phyloP scores from a whole-genome alignment of 352 stramenopile genomes.

The Halophytophthora batemanensis region DNA sequence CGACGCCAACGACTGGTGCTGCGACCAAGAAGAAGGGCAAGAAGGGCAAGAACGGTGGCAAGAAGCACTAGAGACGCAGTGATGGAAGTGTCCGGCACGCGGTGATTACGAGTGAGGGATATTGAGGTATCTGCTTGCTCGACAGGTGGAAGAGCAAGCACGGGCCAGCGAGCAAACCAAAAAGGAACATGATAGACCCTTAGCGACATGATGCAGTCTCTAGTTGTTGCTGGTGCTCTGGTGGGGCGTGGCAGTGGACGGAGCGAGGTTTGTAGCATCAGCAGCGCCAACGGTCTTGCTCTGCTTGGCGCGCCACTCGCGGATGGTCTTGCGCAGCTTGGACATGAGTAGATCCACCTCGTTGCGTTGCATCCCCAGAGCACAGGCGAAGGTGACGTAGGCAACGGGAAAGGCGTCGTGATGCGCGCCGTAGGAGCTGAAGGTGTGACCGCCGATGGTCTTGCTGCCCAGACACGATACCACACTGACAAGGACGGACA shows the following conservation, averaged over 20 bases:
- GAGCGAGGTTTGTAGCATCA: slow-evolving; percentile 3
- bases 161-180: slow-evolving; percentile 9
- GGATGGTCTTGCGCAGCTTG: slow-evolving; percentile 91
- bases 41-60: slow-evolving; percentile 55
- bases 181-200: slow-evolving; percentile 26
- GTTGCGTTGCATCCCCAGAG: slow-evolving; percentile 88
- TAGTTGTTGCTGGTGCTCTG: slow-evolving; percentile 6
- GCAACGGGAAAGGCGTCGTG: slow-evolving; percentile 79
- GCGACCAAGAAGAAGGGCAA: slow-evolving; percentile 64
- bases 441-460: slow-evolving; percentile 86
- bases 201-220: slow-evolving; percentile 20
- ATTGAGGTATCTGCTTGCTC: not conserved
- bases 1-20: slow-evolving; percentile 22
- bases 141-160: not conserved
- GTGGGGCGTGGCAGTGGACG: not conserved
- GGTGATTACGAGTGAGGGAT: not conserved
- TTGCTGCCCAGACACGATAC: slow-evolving; percentile 87
- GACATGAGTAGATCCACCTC: slow-evolving; percentile 93
- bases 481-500: slow-evolving; percentile 49
- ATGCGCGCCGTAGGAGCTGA: slow-evolving; percentile 94
- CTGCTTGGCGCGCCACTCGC: slow-evolving; percentile 72
- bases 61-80: slow-evolving; percentile 57
- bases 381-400: slow-evolving; percentile 97
- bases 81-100: not conserved
- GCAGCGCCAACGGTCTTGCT: slow-evolving; percentile 2